A percentile compares a stretch with the other conserved stretches of the same genome.
Conservation (phyloP, 805 yeast species). For the Metschnikowia sp. region DNA sequence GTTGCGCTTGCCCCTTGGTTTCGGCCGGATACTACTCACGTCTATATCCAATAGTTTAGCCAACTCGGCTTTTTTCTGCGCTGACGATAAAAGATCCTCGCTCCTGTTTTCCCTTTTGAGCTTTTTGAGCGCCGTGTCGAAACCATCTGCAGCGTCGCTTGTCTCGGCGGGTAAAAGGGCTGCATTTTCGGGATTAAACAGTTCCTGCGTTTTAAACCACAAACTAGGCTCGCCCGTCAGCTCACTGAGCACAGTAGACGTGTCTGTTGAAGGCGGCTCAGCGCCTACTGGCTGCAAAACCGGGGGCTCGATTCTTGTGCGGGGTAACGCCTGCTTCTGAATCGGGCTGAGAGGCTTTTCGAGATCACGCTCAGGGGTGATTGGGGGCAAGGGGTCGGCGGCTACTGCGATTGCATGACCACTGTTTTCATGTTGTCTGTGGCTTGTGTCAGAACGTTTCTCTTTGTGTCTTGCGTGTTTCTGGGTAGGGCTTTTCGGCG, state of each 20-base stretch:
- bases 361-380: not conserved
- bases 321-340: not conserved
- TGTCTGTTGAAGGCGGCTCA: not conserved
- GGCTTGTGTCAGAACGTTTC: no score
- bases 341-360: not conserved
- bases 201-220: conserved; percentile 7
- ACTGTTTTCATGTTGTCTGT: not conserved
- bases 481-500: not conserved
- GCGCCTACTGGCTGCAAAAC: not conserved
- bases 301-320: conserved; percentile 1
- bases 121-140: conserved; percentile 16
- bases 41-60: conserved; percentile 16
- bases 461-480: no score
- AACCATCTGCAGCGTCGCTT: conserved; percentile 2
- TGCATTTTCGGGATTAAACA: not conserved
- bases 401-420: not conserved
- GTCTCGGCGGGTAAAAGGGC: not conserved
- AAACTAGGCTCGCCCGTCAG: conserved; percentile 8
- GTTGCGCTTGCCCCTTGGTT: conserved; percentile 7
- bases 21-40: conserved; percentile 14
- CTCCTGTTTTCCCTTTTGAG: conserved; percentile 10
- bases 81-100: not conserved
- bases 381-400: not conserved
- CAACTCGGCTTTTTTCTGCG: conserved; percentile 11
- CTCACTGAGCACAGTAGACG: conserved; percentile 3